Conservation (phyloP, 1,139 yeast species). For the Geotrichum klebahnii region DNA sequence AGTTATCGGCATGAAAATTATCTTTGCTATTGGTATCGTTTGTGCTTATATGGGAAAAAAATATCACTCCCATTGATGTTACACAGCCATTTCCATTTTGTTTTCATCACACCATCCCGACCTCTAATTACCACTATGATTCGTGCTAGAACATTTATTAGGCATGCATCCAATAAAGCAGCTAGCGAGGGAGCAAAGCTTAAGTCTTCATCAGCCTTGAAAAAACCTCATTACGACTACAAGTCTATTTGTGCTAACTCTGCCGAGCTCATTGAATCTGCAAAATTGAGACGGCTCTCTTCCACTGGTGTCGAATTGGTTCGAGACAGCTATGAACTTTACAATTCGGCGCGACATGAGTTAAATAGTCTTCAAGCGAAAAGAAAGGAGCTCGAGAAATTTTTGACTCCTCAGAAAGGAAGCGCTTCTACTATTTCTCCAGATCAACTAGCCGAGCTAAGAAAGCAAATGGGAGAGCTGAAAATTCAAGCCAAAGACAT, state of each 20-base stretch:
- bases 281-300: conserved; percentile 18
- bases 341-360: conserved; percentile 11
- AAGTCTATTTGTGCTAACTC: conserved; percentile 32
- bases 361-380: conserved; percentile 18
- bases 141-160: neutral
- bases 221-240: conserved; percentile 48
- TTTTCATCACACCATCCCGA: neutral
- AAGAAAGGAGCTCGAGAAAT: conserved; percentile 12
- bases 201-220: conserved; percentile 25
- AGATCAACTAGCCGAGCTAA: conserved; percentile 3
- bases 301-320: conserved; percentile 16
- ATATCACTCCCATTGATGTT: too few species aligned
- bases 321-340: conserved; percentile 14
- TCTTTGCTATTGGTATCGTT: neutral
- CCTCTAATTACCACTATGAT: conserved; percentile 3
- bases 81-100: too few species aligned
- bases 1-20: neutral
- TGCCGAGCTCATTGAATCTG: conserved; percentile 15
- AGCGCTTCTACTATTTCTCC: neutral
- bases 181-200: conserved; percentile 14
- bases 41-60: too few species aligned
- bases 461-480: conserved; percentile 14
- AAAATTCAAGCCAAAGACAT: conserved; percentile 29
- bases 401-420: neutral
- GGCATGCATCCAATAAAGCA: conserved; percentile 7